Evolutionary conservation across 139 green algal species (phyloP).

Genomic region (Coelastrella sp.): DNA sequence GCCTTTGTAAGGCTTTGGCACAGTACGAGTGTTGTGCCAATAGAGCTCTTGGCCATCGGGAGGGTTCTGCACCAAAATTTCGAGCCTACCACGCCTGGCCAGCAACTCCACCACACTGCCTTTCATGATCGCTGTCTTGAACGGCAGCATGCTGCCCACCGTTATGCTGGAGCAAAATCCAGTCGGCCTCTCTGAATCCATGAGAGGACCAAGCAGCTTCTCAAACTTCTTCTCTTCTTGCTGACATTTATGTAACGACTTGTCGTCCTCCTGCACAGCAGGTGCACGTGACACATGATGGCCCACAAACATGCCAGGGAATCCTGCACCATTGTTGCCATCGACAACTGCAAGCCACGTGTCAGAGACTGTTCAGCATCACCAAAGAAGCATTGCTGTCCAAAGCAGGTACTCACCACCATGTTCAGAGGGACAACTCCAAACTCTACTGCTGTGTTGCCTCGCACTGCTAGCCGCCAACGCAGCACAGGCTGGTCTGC

Average conservation of each 20-base stretch:
- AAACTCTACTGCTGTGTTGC: constrained; percentile 83
- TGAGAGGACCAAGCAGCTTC: background rate
- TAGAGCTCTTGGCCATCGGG: constrained; percentile 62
- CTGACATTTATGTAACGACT: constrained; percentile 45
- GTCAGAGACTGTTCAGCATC: too few relatives aligned
- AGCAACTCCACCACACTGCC: constrained; percentile 72
- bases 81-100: constrained; percentile 54
- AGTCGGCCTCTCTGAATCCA: constrained; percentile 23
- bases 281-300: too few relatives aligned
- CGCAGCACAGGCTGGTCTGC: constrained; percentile 63
- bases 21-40: constrained; percentile 69
- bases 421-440: constrained; percentile 65
- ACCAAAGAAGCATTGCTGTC: too few relatives aligned
- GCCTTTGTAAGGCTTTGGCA: constrained; percentile 62
- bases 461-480: constrained; percentile 67
- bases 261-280: constrained; percentile 29
- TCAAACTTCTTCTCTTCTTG: constrained; percentile 47
- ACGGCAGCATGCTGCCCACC: constrained; percentile 66
- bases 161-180: constrained; percentile 78
- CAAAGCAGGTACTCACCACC: constrained; percentile 34
- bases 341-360: too few relatives aligned
- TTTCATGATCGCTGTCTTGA: constrained; percentile 71
- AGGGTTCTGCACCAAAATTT: constrained; percentile 65
- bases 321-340: too few relatives aligned
- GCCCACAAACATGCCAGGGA: too few relatives aligned